Evolutionary conservation across 176 grass and related monocot species (phyloP).

Genomic region (Aechmea fasciata): DNA sequence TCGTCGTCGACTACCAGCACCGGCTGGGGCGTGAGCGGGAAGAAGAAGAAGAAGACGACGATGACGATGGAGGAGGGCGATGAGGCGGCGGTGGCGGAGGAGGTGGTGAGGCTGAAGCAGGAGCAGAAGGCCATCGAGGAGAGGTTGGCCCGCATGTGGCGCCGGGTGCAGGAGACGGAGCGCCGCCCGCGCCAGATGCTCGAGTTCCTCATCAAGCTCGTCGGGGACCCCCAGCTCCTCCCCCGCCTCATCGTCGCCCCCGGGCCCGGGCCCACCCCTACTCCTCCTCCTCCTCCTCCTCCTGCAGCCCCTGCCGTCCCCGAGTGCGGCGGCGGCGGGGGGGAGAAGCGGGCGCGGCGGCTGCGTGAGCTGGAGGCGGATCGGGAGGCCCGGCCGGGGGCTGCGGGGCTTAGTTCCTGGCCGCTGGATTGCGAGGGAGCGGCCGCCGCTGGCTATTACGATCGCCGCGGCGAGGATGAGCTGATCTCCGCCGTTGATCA

Average conservation of each 20-base stretch:
- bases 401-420: no score
- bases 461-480: no score
- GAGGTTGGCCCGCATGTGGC: constrained; percentile 59
- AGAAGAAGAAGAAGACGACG: not conserved
- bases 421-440: no score
- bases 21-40: not conserved
- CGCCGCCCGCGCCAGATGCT: constrained; percentile 71
- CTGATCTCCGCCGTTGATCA: no score
- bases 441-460: not conserved
- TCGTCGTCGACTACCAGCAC: not conserved
- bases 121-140: constrained; percentile 65
- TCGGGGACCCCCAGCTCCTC: constrained; percentile 39
- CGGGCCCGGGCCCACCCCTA: no score
- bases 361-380: no score
- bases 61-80: constrained; percentile 14
- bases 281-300: no score
- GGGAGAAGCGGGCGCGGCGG: no score
- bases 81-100: constrained; percentile 38
- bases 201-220: constrained; percentile 62
- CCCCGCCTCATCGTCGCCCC: constrained; percentile 31
- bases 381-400: no score
- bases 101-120: constrained; percentile 62
- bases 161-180: constrained; percentile 70
- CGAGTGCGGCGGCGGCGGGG: no score
- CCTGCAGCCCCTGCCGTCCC: no score